Base-by-base conservation (phyloP, 352 stramenopile species). In the Blastocystis sp. region DNA sequence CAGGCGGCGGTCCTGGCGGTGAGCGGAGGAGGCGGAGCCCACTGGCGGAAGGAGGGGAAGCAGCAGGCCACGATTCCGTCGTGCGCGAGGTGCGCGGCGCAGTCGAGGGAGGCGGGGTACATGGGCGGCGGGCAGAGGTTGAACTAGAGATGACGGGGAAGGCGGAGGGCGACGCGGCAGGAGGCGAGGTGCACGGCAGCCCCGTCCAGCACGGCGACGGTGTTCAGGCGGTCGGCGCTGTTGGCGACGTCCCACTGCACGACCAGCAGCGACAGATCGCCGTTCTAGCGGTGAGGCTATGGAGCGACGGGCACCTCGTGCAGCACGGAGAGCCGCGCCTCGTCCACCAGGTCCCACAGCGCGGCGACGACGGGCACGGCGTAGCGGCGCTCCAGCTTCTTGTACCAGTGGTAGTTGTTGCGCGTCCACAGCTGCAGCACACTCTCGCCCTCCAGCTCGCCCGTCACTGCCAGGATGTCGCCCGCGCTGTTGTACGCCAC, bases 401-500 rank as follows among this genome's bases (percentile, higher is more conserved):
- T 76, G 59, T 94, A 95, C 93, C 93, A 95, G 76, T 94, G 93
- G 79, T 95, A 95, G 66, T 95, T 95, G 77, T 89, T 92, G 28
- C 93, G 91, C 21, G 91, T 93, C 92, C 92, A 95, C 14, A 95
- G 77, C 76, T 94, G 91, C 54, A 95, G 61, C 40, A 91, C 79
- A 14, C 89, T 89, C 77, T 63, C 40, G 3, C 24, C 38, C 0
- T 70, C 54, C 0, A 40, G 57, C 76, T 87, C 80, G 28, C 94
- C 71, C 48, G 87, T 90, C 64, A 95, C 92, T 0, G 92, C 93
- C 4, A 95, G 84, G 9, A 93, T 87, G 68, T 95, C 93, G 1
- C 92, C 94, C 40, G 91, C 84, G 34, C 90, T 89, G 89, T 94
- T 95, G 92, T 92, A 95, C 34, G 82, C 38, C 4, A 95, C 68